Conservation (phyloP, 768 basidiomycete genomes). For the Mycena rebaudengoi region DNA sequence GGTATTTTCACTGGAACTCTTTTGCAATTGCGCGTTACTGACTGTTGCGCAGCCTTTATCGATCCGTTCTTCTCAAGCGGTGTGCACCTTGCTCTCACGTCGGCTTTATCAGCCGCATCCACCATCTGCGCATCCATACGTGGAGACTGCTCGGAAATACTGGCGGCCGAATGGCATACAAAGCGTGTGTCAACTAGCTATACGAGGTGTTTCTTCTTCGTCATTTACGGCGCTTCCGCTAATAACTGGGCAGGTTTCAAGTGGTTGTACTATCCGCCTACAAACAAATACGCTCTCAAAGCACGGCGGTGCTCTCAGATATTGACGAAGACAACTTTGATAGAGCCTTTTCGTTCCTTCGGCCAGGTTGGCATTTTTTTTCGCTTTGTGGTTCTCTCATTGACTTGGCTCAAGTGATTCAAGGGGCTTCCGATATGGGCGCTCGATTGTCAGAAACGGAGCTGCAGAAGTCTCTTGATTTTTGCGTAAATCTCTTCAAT, state of each 20-base stretch:
- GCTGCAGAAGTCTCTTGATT: constrained; percentile 79
- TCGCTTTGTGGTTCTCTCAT: neutral
- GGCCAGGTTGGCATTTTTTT: constrained; percentile 59
- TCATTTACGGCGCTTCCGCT: neutral
- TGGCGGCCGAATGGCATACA: constrained; percentile 63
- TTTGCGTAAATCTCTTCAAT: constrained; percentile 77
- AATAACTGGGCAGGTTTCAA: constrained; percentile 57
- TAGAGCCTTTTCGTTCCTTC: constrained; percentile 67
- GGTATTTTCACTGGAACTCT: constrained; percentile 44
- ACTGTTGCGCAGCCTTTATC: constrained; percentile 36
- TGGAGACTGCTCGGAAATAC: constrained; percentile 53
- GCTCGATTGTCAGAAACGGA: constrained; percentile 74
- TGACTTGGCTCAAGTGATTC: constrained; percentile 62
- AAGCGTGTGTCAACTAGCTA: constrained; percentile 64
- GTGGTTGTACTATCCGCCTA: constrained; percentile 78
- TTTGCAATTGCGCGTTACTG: constrained; percentile 50
- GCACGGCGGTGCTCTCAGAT: constrained; percentile 63
- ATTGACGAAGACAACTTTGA: constrained; percentile 77
- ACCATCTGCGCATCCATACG: constrained; percentile 66
- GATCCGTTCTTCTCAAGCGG: constrained; percentile 74
- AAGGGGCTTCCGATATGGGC: constrained; percentile 83
- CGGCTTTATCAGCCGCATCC: constrained; percentile 63
- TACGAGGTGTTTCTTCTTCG: constrained; percentile 50
- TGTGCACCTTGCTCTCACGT: constrained; percentile 71
- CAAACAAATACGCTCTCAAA: constrained; percentile 74